Evolutionary conservation across 345 rosid genomes (phyloP).

Genomic region (Fremontodendron californicum): DNA sequence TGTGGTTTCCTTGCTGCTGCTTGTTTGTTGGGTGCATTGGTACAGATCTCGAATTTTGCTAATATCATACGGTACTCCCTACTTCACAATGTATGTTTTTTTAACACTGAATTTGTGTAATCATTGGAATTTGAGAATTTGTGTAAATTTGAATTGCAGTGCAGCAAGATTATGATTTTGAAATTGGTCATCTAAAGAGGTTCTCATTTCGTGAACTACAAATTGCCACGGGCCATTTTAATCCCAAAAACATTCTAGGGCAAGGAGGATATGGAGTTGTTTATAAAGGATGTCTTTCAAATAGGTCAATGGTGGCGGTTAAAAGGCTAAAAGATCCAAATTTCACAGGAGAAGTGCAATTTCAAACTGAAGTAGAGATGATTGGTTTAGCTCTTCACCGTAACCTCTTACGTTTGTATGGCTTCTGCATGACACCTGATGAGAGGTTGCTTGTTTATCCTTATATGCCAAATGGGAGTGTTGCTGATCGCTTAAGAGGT

Average conservation of each 20-base stretch:
- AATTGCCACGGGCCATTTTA: constrained; percentile 70
- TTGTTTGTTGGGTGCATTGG: constrained; percentile 77
- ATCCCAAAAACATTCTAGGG: constrained; percentile 72
- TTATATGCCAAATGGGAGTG: constrained; percentile 94
- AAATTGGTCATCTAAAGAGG: constrained; percentile 80
- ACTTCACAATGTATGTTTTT: not conserved
- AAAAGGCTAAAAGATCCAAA: constrained; percentile 93
- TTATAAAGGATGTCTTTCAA: constrained; percentile 80
- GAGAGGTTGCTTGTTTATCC: constrained; percentile 96
- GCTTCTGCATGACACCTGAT: constrained; percentile 79
- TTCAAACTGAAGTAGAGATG: constrained; percentile 97
- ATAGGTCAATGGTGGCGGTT: constrained; percentile 72
- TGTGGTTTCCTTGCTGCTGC: constrained; percentile 57
- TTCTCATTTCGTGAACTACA: constrained; percentile 82
- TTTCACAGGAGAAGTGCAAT: constrained; percentile 86
- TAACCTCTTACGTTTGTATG: constrained; percentile 78
- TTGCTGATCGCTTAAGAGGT: constrained; percentile 92
- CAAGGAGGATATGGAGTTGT: constrained; percentile 98
- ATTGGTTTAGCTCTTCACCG: constrained; percentile 93
- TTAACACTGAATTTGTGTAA: not conserved
- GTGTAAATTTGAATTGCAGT: constrained; percentile 37
- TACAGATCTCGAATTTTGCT: constrained; percentile 59
- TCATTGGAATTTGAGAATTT: not conserved
- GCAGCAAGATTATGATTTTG: constrained; percentile 87
- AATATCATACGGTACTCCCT: constrained; percentile 54